Conservation (phyloP, 768 basidiomycete genomes). For the Cyathus striatus region DNA sequence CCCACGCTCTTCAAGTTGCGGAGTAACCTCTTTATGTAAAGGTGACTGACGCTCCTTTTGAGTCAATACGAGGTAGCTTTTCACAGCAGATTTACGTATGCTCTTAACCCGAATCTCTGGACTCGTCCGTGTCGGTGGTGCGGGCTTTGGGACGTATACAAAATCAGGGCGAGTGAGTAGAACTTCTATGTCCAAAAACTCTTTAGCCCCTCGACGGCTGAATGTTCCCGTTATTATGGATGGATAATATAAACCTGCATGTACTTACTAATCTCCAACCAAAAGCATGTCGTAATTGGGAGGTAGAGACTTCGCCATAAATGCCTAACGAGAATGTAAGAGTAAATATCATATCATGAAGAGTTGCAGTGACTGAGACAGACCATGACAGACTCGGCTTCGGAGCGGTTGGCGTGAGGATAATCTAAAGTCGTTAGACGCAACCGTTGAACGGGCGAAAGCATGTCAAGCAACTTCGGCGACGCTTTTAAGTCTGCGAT, state of each 20-base stretch:
- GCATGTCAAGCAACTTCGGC: not conserved
- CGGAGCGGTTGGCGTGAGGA: too few relatives aligned
- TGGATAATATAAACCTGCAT: too few relatives aligned
- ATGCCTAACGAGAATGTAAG: constrained; percentile 23
- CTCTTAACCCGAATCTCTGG: too few relatives aligned
- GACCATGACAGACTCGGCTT: not conserved
- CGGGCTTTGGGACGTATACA: constrained; percentile 34
- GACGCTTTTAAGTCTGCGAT: constrained; percentile 26
- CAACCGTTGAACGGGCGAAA: not conserved
- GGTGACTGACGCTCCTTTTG: too few relatives aligned
- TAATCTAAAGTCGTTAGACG: too few relatives aligned
- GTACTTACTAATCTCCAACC: constrained; percentile 56
- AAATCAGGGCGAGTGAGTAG: constrained; percentile 42
- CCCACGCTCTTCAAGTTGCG: constrained; percentile 36
- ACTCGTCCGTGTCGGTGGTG: too few relatives aligned
- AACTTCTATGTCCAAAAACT: constrained; percentile 32
- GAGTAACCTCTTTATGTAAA: constrained; percentile 28
- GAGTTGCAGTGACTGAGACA: too few relatives aligned
- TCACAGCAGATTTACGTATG: too few relatives aligned
- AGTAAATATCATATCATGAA: too few relatives aligned
- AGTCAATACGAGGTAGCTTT: too few relatives aligned
- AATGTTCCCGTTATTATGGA: too few relatives aligned
- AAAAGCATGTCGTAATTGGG: constrained; percentile 43
- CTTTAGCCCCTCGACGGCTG: constrained; percentile 44
- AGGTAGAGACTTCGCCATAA: constrained; percentile 40